Base-by-base conservation (phyloP, 2,329 filamentous ascomycete species). In the Penicillium italicum region DNA sequence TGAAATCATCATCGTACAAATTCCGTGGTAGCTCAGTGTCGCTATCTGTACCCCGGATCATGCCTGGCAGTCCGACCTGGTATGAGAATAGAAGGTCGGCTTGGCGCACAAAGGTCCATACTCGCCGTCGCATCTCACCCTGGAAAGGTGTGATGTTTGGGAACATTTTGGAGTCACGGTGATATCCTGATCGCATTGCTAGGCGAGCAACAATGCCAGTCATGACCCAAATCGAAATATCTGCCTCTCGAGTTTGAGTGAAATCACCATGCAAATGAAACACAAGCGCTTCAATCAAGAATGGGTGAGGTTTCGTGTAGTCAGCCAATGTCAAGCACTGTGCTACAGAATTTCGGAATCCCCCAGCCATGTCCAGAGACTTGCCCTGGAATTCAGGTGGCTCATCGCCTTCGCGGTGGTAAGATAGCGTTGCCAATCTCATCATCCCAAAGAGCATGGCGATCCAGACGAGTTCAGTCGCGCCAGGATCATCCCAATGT, bases 121-220 rank as follows among this genome's bases (percentile, higher is more conserved):
- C 70, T 37, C 79, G 71, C 28, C 79, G 70, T 26, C 79, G 74
- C 72, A 80, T 84, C 69, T 87, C 85, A 14, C 82, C 84, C 63
- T 85, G 79, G 62, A 85, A 86, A 3, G 81, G 78, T 5, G 79
- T 77, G 55, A 87, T 80, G 57, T 80, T 81, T 3, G 82, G 75
- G 63, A 84, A 85, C 59, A 81, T 79, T 31, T 77, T 82, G 10
- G 83, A 78, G 66, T 87, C 85, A 48, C 84, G 77, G 67, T 87
- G 85, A 58, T 85, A 82, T 26, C 85, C 85, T 82, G 86, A 86
- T 26, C 83, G 77, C 83, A 87, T 86, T 12, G 84, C 84, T 41
- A 87, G 66, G 26, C 84, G 78, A 24, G 82, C 79, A 59, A 86
- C 82, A 60, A 87, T 79, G 26, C 83, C 81, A 1, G 80, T 79